Evolutionary conservation across 176 grass and related monocot species (phyloP), one percentile per base, ranked within the genome.

Genomic region (Paspalum vaginatum): DNA sequence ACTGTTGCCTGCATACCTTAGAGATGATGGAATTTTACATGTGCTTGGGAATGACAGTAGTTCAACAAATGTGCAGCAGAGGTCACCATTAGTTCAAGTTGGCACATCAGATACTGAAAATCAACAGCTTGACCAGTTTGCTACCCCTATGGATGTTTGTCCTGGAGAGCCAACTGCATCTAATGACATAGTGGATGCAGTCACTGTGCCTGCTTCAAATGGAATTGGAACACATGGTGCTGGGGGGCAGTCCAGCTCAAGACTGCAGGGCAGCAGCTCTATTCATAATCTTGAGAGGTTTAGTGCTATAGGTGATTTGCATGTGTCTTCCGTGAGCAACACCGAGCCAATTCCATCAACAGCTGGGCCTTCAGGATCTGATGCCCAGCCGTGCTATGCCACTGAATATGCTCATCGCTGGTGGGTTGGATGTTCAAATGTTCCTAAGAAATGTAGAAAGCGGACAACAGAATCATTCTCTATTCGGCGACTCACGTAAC

Each of bases 141-240:
- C 72, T 49, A 88, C 73, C 61, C 83, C 92, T 74, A 95, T 98
- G 93, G 97, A 99, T 90, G 74, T 99, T 78, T 89, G 83, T 58
- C 82, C 86, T 14, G 89, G 80, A 82, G 94, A 91, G 76, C 79
- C 83, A 69, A 91, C 85, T 82, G 49, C 47, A 11, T 85, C 82
- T 42, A 83, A 76, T 76, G 60, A 67, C 88, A 46, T 62, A n/a
- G 6, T 2, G n/a, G 70, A 80, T 81, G 37, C 27, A 76, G 40
- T 54, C 47, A 27, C 71, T 68, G 61, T 49, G 45, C 65, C 59
- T 71, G 67, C 42, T 27, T 61, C 60, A 49, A 56, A 65, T 52
- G 86, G 70, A 83, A 72, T 83, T 27, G 69, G 75, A 65, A 76
- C 54, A 24, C 81, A 84, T 48, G 57, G 18, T 55, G 68, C 32